Percentiles rank a stretch among this genome's conserved stretches.
phyloP scores from a whole-genome alignment of 2,329 filamentous ascomycete genomes.

The Aspergillus tamarii region DNA sequence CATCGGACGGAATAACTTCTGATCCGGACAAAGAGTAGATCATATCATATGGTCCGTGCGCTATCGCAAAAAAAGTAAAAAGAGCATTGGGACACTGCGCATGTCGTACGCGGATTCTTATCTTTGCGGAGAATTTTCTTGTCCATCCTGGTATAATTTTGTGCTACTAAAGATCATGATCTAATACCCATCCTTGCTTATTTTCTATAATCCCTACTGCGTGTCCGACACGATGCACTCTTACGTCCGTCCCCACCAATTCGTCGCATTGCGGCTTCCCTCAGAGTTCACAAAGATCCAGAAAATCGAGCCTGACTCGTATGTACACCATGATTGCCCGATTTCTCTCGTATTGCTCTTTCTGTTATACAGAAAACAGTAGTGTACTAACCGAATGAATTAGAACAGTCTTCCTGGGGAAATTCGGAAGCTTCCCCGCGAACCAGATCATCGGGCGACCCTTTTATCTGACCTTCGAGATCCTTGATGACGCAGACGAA shows the following conservation, averaged over 20 bases:
- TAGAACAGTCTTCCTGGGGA: constrained; percentile 85
- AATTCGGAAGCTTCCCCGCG: constrained; percentile 87
- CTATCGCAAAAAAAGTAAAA: constrained; percentile 25
- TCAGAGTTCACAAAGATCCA: constrained; percentile 62
- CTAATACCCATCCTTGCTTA: neutral
- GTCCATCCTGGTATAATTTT: neutral
- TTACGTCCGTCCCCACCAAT: constrained; percentile 40
- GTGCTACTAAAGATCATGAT: neutral
- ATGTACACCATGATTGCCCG: constrained; percentile 46
- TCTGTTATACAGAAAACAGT: neutral
- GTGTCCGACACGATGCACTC: constrained; percentile 38
- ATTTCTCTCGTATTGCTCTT: constrained; percentile 6
- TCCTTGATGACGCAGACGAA: constrained; percentile 70
- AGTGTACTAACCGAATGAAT: constrained; percentile 13
- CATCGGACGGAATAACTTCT: constrained; percentile 9
- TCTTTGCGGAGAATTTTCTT: neutral
- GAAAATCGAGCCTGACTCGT: constrained; percentile 66
- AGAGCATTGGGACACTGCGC: constrained; percentile 3
- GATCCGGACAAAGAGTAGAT: neutral
- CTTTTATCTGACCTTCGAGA: constrained; percentile 87
- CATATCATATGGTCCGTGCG: constrained; percentile 22
- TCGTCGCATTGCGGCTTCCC: constrained; percentile 46
- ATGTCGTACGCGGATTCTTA: neutral
- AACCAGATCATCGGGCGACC: constrained; percentile 91
- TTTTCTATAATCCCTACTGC: neutral